Evolutionary conservation across 495 filamentous ascomycete species (phyloP).

Genomic region (Aspergillus nanangensis): DNA sequence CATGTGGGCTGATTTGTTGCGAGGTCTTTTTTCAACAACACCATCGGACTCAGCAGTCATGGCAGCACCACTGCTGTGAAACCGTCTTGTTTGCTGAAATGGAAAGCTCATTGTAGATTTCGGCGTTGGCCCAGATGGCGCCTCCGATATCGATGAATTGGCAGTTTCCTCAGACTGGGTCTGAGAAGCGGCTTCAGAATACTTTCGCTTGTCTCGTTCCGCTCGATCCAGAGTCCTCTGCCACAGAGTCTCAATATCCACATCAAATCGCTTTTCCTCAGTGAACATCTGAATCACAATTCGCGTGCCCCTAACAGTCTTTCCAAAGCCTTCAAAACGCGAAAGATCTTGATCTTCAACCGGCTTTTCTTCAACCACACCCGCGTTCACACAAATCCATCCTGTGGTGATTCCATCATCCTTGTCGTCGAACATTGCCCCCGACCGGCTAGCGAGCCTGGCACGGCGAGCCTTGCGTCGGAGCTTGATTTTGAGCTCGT

Average conservation of each 20-base stretch:
- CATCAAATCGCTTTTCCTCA: constrained; percentile 73
- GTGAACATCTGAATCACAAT: constrained; percentile 91
- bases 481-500: constrained; percentile 85
- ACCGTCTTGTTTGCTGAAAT: constrained; percentile 12
- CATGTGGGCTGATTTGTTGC: too few species aligned
- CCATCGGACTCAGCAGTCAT: not conserved
- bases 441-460: constrained; percentile 62
- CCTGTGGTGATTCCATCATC: constrained; percentile 85
- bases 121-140: constrained; percentile 4
- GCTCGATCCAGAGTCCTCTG: constrained; percentile 42
- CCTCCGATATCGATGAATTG: too few species aligned
- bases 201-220: constrained; percentile 27
- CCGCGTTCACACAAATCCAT: constrained; percentile 93
- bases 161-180: constrained; percentile 23
- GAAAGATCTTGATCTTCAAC: constrained; percentile 26
- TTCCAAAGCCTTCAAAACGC: constrained; percentile 71
- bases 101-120: constrained; percentile 9
- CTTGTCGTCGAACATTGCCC: constrained; percentile 40
- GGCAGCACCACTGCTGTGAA: constrained; percentile 7
- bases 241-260: constrained; percentile 85
- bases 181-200: constrained; percentile 9
- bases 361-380: constrained; percentile 54
- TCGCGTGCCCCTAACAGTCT: constrained; percentile 47
- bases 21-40: not conserved
- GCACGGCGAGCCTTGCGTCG: constrained; percentile 74